Evolutionary conservation across 352 stramenopile species (phyloP).

Genomic region (Phytophthora constricta): DNA sequence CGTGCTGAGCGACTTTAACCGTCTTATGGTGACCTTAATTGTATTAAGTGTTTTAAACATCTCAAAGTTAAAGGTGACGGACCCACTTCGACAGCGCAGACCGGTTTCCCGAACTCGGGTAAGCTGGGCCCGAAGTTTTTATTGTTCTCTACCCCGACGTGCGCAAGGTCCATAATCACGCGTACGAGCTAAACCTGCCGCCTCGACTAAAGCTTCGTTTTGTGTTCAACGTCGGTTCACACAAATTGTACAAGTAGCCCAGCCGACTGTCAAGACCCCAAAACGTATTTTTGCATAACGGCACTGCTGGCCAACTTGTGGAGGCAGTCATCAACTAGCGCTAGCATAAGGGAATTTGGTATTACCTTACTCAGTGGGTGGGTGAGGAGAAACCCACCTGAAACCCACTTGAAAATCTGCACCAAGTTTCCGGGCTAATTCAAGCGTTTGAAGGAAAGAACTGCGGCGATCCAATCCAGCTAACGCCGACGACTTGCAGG

Average conservation of each 20-base stretch:
- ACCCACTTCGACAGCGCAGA: too few relatives aligned
- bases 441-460: not conserved
- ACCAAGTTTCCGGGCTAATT: conserved; percentile 8
- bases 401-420: conserved; percentile 5
- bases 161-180: too few relatives aligned
- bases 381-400: not conserved
- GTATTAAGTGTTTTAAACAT: too few relatives aligned
- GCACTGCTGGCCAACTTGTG: not conserved
- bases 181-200: too few relatives aligned
- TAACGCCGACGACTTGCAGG: not conserved
- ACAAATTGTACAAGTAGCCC: conserved; percentile 1
- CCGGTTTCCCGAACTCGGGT: too few relatives aligned
- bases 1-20: too few relatives aligned
- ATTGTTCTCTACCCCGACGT: too few relatives aligned
- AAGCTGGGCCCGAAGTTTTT: too few relatives aligned
- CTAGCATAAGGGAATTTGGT: not conserved
- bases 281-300: conserved; percentile 1
- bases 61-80: too few relatives aligned
- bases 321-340: conserved; percentile 7
- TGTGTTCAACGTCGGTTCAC: conserved; percentile 6
- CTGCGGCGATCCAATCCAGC: not conserved
- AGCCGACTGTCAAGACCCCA: not conserved
- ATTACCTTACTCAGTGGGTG: not conserved
- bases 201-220: too few relatives aligned
- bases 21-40: too few relatives aligned